Percentiles rank a stretch among this genome's conserved stretches.
Conservation (phyloP, 257 asterid genomes). For the Leonotis leonurus region DNA sequence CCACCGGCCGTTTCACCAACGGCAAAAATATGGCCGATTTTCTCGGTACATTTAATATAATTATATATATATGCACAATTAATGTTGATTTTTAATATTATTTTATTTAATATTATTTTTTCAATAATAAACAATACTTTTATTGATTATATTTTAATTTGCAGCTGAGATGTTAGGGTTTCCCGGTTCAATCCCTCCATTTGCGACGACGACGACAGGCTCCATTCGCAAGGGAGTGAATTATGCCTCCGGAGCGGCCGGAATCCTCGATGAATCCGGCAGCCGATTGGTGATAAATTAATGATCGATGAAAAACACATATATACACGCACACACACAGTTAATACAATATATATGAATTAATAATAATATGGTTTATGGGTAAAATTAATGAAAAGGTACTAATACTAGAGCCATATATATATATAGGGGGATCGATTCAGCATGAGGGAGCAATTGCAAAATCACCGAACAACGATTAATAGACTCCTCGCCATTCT, state of each 20-base stretch:
- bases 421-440: conserved; percentile 32
- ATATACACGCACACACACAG: background rate
- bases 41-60: too few relatives aligned
- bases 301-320: background rate
- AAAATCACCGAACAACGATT: conserved; percentile 21
- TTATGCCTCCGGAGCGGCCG: conserved; percentile 61
- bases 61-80: too few relatives aligned
- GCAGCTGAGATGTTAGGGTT: conserved; percentile 44
- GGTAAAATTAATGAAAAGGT: too few relatives aligned
- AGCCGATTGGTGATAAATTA: conserved; percentile 11
- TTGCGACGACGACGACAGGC: conserved; percentile 23
- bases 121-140: too few relatives aligned
- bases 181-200: conserved; percentile 30
- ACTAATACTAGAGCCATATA: too few relatives aligned
- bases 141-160: too few relatives aligned
- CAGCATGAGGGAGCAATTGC: conserved; percentile 23
- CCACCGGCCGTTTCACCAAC: conserved; percentile 48
- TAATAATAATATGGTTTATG: too few relatives aligned
- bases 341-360: too few relatives aligned
- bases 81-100: too few relatives aligned
- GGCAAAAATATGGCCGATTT: conserved; percentile 29
- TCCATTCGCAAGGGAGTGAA: conserved; percentile 39
- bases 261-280: conserved; percentile 48
- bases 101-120: too few relatives aligned
- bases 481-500: background rate